These are phyloP conservation scores for Helicostylum pulchrum DNA, from an alignment of 192 early-diverging fungal species.

Conservation along the genomic window DNA sequence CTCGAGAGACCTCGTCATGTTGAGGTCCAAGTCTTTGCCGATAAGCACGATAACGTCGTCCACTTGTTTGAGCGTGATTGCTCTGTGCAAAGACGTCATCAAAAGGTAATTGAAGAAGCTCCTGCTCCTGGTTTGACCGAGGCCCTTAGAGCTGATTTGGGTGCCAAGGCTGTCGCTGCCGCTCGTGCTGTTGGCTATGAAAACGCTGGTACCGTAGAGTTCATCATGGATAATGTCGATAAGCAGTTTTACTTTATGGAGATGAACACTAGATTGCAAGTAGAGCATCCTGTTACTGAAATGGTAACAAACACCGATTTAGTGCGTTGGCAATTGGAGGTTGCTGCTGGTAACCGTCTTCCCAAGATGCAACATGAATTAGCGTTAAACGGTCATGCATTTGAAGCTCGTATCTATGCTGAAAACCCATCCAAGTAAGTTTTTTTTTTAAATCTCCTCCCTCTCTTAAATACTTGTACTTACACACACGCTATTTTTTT, in stretches of 20 bases:
- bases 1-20: conserved; percentile 85
- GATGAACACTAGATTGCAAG: conserved; percentile 94
- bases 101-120: conserved; percentile 96
- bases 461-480: not conserved
- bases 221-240: conserved; percentile 87
- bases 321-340: conserved; percentile 93
- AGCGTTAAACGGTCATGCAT: conserved; percentile 79
- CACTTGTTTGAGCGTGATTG: conserved; percentile 97
- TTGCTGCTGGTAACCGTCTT: conserved; percentile 86
- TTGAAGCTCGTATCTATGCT: conserved; percentile 97
- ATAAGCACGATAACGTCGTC: conserved; percentile 81
- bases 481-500: conserved; percentile 4
- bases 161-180: conserved; percentile 87
- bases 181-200: conserved; percentile 92
- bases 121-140: conserved; percentile 80
- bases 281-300: conserved; percentile 97
- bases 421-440: conserved; percentile 82
- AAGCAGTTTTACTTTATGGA: conserved; percentile 97
- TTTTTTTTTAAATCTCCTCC: conserved; percentile 1
- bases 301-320: conserved; percentile 93
- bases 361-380: conserved; percentile 73
- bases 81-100: conserved; percentile 90
- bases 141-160: conserved; percentile 69
- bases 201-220: conserved; percentile 96
- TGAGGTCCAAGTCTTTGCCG: conserved; percentile 96